These are phyloP conservation scores for Halteria grandinella DNA, from an alignment of 73 alveolate species.

Conservation along the genomic window DNA sequence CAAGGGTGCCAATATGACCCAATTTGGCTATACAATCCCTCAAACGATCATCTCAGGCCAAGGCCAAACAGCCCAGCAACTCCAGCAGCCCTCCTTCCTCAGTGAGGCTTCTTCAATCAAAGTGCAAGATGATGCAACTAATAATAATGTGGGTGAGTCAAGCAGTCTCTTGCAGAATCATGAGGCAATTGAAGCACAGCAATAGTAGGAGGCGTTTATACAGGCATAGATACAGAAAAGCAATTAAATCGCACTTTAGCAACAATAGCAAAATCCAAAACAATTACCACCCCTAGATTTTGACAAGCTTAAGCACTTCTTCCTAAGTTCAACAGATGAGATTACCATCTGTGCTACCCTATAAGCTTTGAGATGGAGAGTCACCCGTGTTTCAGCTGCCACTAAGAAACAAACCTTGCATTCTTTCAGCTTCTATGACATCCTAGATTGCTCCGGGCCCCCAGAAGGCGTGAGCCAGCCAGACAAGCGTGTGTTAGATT, in stretches of 20 bases:
- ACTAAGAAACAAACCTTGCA: slow-evolving; percentile 51
- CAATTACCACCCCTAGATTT: slow-evolving; percentile 60
- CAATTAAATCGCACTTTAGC: not conserved
- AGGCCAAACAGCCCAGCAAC: not conserved
- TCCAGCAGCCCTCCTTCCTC: slow-evolving; percentile 10
- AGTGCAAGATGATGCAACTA: slow-evolving; percentile 17
- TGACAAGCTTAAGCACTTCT: slow-evolving; percentile 55
- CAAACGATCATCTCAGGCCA: not conserved
- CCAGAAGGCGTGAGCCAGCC: not conserved
- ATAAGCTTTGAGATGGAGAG: slow-evolving; percentile 82
- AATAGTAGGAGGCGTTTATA: slow-evolving; percentile 13
- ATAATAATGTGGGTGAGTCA: too few species aligned
- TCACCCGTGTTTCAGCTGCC: slow-evolving; percentile 53
- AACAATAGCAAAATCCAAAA: too few species aligned
- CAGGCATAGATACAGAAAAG: slow-evolving; percentile 15
- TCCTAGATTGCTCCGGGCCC: slow-evolving; percentile 50
- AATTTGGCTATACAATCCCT: too few species aligned
- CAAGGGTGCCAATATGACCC: slow-evolving; percentile 31
- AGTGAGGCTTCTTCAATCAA: slow-evolving; percentile 30
- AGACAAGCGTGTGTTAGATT: slow-evolving; percentile 20
- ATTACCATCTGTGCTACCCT: slow-evolving; percentile 65
- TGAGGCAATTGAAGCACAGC: slow-evolving; percentile 33
- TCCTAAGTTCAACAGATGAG: slow-evolving; percentile 52
- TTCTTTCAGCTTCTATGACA: slow-evolving; percentile 61
- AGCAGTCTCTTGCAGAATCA: too few species aligned